Conservation (phyloP, 1,284 basidiomycete genomes). For the Farysia itapuensis region DNA sequence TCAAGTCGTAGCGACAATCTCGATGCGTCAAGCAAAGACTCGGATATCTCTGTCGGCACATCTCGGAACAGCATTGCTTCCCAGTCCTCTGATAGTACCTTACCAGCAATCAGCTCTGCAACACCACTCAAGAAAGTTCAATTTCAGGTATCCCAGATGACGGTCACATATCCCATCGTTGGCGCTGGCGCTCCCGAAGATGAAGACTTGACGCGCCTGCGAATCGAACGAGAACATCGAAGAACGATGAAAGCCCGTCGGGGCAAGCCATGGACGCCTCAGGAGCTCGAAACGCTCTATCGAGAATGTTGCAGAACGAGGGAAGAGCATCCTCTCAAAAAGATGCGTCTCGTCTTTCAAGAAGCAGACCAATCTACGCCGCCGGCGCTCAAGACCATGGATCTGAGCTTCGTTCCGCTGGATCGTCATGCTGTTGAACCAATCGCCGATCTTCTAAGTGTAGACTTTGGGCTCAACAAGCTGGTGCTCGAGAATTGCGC, state of each 20-base stretch:
- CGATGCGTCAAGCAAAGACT: too few species aligned
- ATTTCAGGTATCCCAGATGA: constrained; percentile 50
- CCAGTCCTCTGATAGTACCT: constrained; percentile 4
- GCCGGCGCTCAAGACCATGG: constrained; percentile 44
- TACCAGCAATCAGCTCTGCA: constrained; percentile 19
- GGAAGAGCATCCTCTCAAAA: constrained; percentile 54
- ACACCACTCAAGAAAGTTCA: constrained; percentile 52
- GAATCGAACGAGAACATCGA: constrained; percentile 51
- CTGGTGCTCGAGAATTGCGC: constrained; percentile 54
- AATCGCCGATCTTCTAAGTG: constrained; percentile 55
- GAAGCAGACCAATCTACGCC: constrained; percentile 31
- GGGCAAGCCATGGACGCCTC: constrained; percentile 40
- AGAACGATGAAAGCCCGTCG: constrained; percentile 33
- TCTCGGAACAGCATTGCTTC: background rate
- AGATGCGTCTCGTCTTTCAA: constrained; percentile 51
- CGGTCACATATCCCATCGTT: constrained; percentile 56
- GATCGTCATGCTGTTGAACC: constrained; percentile 47
- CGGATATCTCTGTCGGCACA: background rate
- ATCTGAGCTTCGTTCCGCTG: constrained; percentile 47
- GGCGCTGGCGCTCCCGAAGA: constrained; percentile 44
- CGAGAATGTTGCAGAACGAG: constrained; percentile 56
- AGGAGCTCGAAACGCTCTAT: constrained; percentile 54
- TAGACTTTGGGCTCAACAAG: constrained; percentile 52
- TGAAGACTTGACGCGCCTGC: constrained; percentile 49
- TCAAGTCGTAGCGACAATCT: constrained; percentile 5